Evolutionary conservation across 352 stramenopile species (phyloP).

Genomic region (Globisporangium cederbergense): DNA sequence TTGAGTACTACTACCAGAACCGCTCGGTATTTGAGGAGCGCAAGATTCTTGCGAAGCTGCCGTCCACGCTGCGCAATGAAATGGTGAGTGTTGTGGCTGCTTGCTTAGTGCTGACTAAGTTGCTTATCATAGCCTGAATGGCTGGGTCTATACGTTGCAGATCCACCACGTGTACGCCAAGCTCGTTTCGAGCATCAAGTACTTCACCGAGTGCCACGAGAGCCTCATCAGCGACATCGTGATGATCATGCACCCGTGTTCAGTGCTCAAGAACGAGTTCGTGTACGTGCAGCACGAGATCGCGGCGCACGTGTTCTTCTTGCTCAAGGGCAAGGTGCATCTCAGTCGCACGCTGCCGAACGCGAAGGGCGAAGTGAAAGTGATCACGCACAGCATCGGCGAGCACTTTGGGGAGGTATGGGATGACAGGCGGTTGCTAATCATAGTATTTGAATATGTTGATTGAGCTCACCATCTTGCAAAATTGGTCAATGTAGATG

Average conservation of each 20-base stretch:
- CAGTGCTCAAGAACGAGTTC: slow-evolving; percentile 71
- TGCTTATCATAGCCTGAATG: background rate
- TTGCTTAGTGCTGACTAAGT: background rate
- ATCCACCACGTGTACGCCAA: slow-evolving; percentile 77
- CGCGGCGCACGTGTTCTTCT: slow-evolving; percentile 79
- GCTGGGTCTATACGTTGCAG: slow-evolving; percentile 20
- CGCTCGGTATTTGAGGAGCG: slow-evolving; percentile 81
- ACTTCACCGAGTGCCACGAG: slow-evolving; percentile 73
- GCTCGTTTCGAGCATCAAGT: slow-evolving; percentile 63
- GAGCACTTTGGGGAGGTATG: slow-evolving; percentile 82
- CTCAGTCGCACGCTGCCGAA: slow-evolving; percentile 51
- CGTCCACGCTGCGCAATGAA: slow-evolving; percentile 75
- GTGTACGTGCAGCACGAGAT: slow-evolving; percentile 82
- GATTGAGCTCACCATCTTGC: background rate
- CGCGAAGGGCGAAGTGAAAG: slow-evolving; percentile 39
- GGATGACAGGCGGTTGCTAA: background rate
- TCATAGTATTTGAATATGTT: background rate
- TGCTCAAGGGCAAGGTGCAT: slow-evolving; percentile 70
- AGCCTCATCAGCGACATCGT: slow-evolving; percentile 84
- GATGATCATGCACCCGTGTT: slow-evolving; percentile 76
- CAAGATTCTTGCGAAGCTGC: slow-evolving; percentile 59
- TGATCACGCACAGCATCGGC: slow-evolving; percentile 43
- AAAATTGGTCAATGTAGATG: slow-evolving; percentile 27
- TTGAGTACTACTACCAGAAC: slow-evolving; percentile 86
- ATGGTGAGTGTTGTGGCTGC: slow-evolving; percentile 34